Evolutionary conservation across 495 filamentous ascomycete genomes (phyloP), one percentile per base, ranked within the genome.

Genomic region (Bombardia bombarda): DNA sequence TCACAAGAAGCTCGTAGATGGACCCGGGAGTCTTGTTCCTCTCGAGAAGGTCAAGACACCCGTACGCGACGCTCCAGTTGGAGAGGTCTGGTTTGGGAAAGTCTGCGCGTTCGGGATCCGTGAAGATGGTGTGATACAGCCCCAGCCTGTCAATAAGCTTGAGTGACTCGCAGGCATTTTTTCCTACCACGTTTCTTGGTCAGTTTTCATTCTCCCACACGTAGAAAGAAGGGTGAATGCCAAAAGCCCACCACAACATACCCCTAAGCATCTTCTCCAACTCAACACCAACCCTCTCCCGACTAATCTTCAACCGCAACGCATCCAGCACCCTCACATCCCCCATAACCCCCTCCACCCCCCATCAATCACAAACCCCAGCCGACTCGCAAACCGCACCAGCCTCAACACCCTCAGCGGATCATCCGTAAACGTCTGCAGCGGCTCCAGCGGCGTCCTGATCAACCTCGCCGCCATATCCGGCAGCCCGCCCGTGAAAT

Each of bases 361-460:
- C 70, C 59, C 47, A 43, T 87, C 85, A 40, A 97, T 93, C 9
- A 55, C 57, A 54, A 93, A 99, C 26, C 73, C 78, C 31, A 97
- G 68, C 22, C 90, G 69, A 50, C 84, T 93, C 3, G 90, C 86
- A 65, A 99, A 97, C 38, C 92, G 74, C 25, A 99, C 81, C 34
- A 95, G 65, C 50, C 92, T 74, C 43, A 99, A 70, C n/a, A 97
- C 82, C 2, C 92, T 77, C 21, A 99, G 65, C 8, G 92, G 92
- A 55, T 99, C 92, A 55, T 99, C 92, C 60, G 79, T 82, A 66
- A 99, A 99, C 0, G 92, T 99, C 55, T 93, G 83, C 41, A 84
- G 78, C 21, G 92, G 90, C 37, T 90, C 83, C 32, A 97, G 53
- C 13, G 92, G 92, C 8, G 93, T 97, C 45, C 84, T 79, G 48